phyloP scores from a whole-genome alignment of 768 basidiomycete species.

The Candolleomyces aberdarensis region DNA sequence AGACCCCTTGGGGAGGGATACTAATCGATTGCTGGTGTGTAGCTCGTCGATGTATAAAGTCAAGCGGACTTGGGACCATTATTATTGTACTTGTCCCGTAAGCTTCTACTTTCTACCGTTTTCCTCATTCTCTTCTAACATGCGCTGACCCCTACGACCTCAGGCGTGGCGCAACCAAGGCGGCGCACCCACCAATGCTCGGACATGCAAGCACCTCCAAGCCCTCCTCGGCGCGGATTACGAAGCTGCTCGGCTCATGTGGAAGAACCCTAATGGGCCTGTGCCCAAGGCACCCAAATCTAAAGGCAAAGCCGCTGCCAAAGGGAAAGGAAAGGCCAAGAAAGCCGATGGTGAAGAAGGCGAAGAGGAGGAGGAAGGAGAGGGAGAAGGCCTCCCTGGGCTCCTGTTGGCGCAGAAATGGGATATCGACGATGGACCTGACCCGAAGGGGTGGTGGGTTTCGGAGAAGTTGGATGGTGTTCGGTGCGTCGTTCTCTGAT shows the following conservation, averaged over 20 bases:
- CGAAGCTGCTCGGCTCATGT: slow-evolving; percentile 32
- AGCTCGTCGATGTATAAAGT: slow-evolving; percentile 27
- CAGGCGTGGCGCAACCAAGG: slow-evolving; percentile 15
- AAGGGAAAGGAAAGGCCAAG: slow-evolving; percentile 24
- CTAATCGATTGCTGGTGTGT: too few relatives aligned
- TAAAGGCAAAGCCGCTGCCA: slow-evolving; percentile 17
- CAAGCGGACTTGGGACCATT: slow-evolving; percentile 40
- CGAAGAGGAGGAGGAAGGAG: slow-evolving; percentile 31
- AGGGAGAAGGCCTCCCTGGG: slow-evolving; percentile 33
- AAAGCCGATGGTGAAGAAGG: slow-evolving; percentile 23
- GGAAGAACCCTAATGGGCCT: slow-evolving; percentile 34
- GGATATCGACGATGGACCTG: slow-evolving; percentile 50
- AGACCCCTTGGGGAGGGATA: too few relatives aligned
- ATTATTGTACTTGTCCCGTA: slow-evolving; percentile 18
- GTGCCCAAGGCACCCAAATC: slow-evolving; percentile 16
- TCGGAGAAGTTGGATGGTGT: slow-evolving; percentile 64
- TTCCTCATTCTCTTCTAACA: background rate
- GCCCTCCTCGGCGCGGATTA: slow-evolving; percentile 34
- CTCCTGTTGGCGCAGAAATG: slow-evolving; percentile 55
- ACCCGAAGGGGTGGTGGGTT: slow-evolving; percentile 60
- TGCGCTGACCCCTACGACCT: background rate
- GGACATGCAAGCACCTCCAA: slow-evolving; percentile 38
- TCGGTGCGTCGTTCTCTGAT: too few relatives aligned
- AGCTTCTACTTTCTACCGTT: too few relatives aligned
- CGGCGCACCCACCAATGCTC: slow-evolving; percentile 33